A percentile compares a stretch with the other conserved stretches of the same genome.
Conservation (phyloP, 192 early-diverging fungal genomes). For the Dimargaris cristalligena region DNA sequence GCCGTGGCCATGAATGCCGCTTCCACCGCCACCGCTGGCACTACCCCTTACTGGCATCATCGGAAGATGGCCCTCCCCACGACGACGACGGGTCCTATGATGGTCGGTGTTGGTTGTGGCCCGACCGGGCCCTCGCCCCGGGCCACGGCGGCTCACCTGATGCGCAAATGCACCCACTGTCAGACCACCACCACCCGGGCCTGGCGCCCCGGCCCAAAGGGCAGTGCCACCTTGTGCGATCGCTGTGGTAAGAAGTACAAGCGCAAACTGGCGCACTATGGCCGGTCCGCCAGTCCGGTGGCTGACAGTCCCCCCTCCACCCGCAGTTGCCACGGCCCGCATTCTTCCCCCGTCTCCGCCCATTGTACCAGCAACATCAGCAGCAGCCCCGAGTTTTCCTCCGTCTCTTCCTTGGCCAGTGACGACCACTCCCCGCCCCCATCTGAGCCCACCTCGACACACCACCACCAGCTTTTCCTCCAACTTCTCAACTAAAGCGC, state of each 20-base stretch:
- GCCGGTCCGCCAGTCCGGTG: constrained; percentile 5
- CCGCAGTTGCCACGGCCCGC: not conserved
- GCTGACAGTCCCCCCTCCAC: not conserved
- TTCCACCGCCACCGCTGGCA: too few relatives aligned
- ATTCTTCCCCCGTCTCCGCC: not conserved
- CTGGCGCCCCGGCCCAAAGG: constrained; percentile 8
- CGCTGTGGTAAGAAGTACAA: constrained; percentile 12
- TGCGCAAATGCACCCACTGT: constrained; percentile 12
- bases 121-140: too few relatives aligned
- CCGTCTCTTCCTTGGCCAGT: not conserved
- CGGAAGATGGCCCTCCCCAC: too few relatives aligned
- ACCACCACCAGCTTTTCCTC: constrained; percentile 2
- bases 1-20: too few relatives aligned
- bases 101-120: too few relatives aligned
- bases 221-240: constrained; percentile 10
- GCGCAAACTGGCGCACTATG: constrained; percentile 9
- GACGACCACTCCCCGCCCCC: not conserved
- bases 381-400: not conserved
- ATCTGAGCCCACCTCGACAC: not conserved
- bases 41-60: too few relatives aligned
- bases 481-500: not conserved
- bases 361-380: not conserved
- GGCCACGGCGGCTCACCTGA: too few relatives aligned
- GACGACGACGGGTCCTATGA: too few relatives aligned
- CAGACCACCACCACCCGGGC: constrained; percentile 10